Conservation (phyloP, 1,284 basidiomycete genomes). For the Trametes hirsuta region DNA sequence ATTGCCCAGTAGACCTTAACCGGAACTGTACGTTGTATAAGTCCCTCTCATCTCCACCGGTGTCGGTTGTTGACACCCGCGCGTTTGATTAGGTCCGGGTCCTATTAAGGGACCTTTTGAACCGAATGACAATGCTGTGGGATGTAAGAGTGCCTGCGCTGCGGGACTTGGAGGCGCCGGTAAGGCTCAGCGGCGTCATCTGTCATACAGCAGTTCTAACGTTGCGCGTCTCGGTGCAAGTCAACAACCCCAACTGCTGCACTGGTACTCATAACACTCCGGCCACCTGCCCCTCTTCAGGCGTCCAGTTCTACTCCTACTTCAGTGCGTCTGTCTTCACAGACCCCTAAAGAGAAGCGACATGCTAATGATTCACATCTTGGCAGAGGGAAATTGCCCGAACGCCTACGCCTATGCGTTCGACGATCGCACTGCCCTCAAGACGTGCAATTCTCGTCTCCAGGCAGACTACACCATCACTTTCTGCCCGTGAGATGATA, state of each 20-base stretch:
- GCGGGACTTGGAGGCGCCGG: conserved; percentile 41
- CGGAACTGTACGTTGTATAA: conserved; percentile 32
- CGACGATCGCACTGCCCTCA: conserved; percentile 50
- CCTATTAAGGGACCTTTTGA: conserved; percentile 41
- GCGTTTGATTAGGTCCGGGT: conserved; percentile 33
- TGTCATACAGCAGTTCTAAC: conserved; percentile 4
- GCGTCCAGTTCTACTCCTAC: conserved; percentile 37
- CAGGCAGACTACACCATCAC: conserved; percentile 49
- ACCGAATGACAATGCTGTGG: conserved; percentile 40
- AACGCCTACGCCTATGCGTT: conserved; percentile 52
- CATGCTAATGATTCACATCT: conserved; percentile 27
- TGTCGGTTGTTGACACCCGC: neutral
- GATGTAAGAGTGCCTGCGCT: conserved; percentile 47
- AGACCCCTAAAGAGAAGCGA: too few species aligned
- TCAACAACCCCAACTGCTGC: conserved; percentile 46
- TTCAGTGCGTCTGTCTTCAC: neutral
- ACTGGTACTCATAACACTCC: conserved; percentile 43
- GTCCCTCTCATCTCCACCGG: too few species aligned
- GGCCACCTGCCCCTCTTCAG: conserved; percentile 44
- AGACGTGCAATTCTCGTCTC: conserved; percentile 40
- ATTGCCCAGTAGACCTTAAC: conserved; percentile 46
- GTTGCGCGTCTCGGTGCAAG: conserved; percentile 9
- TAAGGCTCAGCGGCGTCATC: conserved; percentile 16
- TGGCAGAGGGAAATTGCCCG: conserved; percentile 48
- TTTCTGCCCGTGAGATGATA: conserved; percentile 42